These are phyloP conservation scores for Neurospora sp. DNA, from an alignment of 495 filamentous ascomycete genomes.

Conservation along the genomic window DNA sequence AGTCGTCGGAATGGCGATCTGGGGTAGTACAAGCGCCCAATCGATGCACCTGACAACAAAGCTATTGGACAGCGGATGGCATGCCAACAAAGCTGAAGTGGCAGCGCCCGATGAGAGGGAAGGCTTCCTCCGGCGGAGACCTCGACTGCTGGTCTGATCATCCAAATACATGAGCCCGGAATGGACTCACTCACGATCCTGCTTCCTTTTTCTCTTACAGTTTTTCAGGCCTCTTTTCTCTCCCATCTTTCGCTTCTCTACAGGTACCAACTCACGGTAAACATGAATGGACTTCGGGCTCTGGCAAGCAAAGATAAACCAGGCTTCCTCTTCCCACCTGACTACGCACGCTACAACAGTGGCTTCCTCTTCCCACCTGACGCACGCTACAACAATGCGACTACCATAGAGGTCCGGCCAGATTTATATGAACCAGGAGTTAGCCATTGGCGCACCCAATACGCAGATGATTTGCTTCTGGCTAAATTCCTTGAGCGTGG, in stretches of 20 bases:
- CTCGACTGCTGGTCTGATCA: not conserved
- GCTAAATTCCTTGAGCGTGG: not conserved
- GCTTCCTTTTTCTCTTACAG: accelerated
- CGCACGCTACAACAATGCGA: not conserved
- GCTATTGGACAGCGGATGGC: not conserved
- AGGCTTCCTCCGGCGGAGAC: too few species aligned
- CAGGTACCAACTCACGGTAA: not conserved
- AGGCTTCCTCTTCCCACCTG: too few species aligned
- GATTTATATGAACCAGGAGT: not conserved
- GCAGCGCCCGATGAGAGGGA: not conserved
- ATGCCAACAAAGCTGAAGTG: not conserved
- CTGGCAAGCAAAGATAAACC: too few species aligned
- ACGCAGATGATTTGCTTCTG: not conserved
- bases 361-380: not conserved
- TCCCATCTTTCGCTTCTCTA: not conserved
- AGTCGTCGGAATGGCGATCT: not conserved
- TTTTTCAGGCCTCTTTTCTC: not conserved
- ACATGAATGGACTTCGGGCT: not conserved
- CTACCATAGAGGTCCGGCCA: not conserved
- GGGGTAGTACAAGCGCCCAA: not conserved
- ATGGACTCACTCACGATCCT: not conserved
- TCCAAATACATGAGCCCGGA: not conserved
- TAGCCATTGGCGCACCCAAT: not conserved
- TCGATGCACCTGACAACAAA: too few species aligned
- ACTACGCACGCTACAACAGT: too few species aligned